These are phyloP conservation scores for Exophiala aquamarina DNA, from an alignment of 2,329 filamentous ascomycete species.

Conservation along the genomic window DNA sequence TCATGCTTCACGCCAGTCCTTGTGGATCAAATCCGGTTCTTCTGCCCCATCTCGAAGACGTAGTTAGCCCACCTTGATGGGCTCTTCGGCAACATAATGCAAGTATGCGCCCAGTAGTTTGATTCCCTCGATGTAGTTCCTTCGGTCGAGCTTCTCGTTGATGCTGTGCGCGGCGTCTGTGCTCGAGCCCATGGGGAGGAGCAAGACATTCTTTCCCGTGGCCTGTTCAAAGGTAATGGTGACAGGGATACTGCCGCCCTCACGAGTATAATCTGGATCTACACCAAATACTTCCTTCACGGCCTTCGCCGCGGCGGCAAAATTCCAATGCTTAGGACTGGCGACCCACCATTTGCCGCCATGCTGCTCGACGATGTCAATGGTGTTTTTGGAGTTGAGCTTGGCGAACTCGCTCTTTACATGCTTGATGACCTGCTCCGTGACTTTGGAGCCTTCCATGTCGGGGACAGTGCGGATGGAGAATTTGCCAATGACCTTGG, in stretches of 20 bases:
- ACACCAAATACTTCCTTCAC: slow-evolving; percentile 93
- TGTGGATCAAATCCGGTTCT: too few relatives aligned
- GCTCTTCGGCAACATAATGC: slow-evolving; percentile 93
- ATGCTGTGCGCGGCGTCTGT: slow-evolving; percentile 96
- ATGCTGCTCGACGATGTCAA: slow-evolving; percentile 81
- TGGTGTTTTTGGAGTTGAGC: slow-evolving; percentile 86
- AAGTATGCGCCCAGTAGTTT: slow-evolving; percentile 94
- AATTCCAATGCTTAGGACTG: slow-evolving; percentile 98
- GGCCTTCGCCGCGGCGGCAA: slow-evolving; percentile 90
- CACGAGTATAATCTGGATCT: slow-evolving; percentile 89
- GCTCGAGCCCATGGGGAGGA: slow-evolving; percentile 95
- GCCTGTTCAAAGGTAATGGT: slow-evolving; percentile 97
- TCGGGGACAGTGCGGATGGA: slow-evolving; percentile 95
- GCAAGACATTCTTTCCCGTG: slow-evolving; percentile 93
- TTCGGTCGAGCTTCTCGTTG: slow-evolving; percentile 96
- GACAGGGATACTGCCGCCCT: slow-evolving; percentile 95
- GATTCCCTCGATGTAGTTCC: slow-evolving; percentile 97
- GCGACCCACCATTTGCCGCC: slow-evolving; percentile 99
- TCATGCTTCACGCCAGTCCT: too few relatives aligned
- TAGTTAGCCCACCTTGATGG: slow-evolving; percentile 42
- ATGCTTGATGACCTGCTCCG: slow-evolving; percentile 79
- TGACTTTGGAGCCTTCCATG: slow-evolving; percentile 92
- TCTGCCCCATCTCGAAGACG: too few relatives aligned
- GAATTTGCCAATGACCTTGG: slow-evolving; percentile 98
- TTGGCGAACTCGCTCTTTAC: slow-evolving; percentile 82